Conservation (phyloP, 1,284 basidiomycete species). For the Sporisorium reilianum region DNA sequence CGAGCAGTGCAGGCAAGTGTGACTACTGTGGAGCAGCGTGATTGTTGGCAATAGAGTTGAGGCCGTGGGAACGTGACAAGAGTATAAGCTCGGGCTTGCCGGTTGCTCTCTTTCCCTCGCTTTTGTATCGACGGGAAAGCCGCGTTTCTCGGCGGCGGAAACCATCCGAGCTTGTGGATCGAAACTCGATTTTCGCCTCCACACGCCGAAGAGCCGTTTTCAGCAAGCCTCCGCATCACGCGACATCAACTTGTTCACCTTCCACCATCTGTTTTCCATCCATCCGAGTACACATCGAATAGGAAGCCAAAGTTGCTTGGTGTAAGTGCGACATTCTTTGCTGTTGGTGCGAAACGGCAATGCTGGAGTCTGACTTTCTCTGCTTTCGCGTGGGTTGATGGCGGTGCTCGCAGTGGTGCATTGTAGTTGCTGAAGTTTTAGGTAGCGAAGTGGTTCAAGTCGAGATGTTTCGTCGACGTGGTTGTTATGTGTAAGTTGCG, state of each 20-base stretch:
- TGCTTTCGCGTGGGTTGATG: no score
- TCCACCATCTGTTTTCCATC: slow-evolving; percentile 6
- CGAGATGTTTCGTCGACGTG: slow-evolving; percentile 35
- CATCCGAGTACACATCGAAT: background rate
- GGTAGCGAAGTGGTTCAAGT: background rate
- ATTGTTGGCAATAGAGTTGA: background rate
- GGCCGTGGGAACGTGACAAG: background rate
- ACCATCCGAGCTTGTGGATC: background rate
- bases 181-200: background rate
- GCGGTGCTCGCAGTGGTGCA: background rate
- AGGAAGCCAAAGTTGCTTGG: background rate
- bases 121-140: no score
- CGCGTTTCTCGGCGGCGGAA: background rate
- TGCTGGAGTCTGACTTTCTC: background rate
- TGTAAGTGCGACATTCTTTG: background rate
- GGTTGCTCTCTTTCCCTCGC: background rate
- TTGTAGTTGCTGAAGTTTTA: background rate
- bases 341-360: no score
- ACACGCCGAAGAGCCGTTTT: no score
- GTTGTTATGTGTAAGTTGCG: slow-evolving; percentile 39
- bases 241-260: slow-evolving; percentile 3
- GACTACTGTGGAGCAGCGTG: background rate
- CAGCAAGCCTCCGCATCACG: slow-evolving; percentile 1
- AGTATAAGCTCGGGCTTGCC: background rate
- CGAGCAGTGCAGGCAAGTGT: no score